phyloP scores from a whole-genome alignment of 495 filamentous ascomycete species.

The Hypoxylon fragiforme region DNA sequence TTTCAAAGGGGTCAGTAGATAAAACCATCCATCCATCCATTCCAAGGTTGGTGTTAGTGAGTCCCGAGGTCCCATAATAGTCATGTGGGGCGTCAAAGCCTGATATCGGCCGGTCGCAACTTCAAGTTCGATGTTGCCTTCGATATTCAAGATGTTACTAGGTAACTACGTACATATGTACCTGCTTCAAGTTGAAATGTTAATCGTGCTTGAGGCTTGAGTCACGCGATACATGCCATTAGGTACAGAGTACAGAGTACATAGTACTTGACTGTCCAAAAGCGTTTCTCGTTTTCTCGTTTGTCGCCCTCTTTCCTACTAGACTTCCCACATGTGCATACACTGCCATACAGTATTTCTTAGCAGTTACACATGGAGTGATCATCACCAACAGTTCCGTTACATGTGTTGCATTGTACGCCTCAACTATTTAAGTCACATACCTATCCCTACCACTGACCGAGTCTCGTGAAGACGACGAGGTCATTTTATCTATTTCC shows the following conservation, averaged over 20 bases:
- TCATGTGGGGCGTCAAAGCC: constrained; percentile 23
- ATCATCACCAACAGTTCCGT: constrained; percentile 13
- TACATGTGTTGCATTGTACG: constrained; percentile 11
- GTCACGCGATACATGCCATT: too few species aligned
- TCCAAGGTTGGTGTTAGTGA: constrained; percentile 1
- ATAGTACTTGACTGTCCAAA: too few species aligned
- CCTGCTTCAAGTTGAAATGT: too few species aligned
- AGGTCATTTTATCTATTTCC: too few species aligned
- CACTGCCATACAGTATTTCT: not conserved
- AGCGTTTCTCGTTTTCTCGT: too few species aligned
- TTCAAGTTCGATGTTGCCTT: not conserved
- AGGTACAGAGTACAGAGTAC: too few species aligned
- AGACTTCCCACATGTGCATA: not conserved
- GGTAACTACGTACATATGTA: not conserved
- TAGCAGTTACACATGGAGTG: constrained; percentile 14
- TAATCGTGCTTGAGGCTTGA: too few species aligned
- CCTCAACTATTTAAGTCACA: constrained; percentile 16
- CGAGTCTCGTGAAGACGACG: constrained; percentile 2
- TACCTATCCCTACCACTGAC: constrained; percentile 1
- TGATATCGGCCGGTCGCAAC: constrained; percentile 32
- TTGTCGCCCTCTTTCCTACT: not conserved
- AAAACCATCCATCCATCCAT: not conserved
- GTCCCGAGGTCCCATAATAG: constrained; percentile 5
- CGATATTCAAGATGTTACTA: not conserved
- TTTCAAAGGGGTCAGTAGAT: not conserved